Evolutionary conservation across 371 early-diverging fungal genomes (phyloP).

Genomic region (Rhizomucor pusillus): DNA sequence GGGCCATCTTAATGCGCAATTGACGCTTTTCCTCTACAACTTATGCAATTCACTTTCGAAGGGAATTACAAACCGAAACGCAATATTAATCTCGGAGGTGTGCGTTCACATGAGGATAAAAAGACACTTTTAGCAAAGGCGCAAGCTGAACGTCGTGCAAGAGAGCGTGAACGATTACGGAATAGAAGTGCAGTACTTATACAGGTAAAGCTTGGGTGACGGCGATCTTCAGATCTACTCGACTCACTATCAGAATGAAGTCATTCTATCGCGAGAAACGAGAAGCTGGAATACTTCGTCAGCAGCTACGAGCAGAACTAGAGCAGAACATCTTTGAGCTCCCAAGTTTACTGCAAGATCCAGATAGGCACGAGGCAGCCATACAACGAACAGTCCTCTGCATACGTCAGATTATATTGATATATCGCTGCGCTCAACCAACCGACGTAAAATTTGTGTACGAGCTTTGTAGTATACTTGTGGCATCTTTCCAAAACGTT

Average conservation of each 20-base stretch:
- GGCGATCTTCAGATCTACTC: background rate
- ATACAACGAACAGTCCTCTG: background rate
- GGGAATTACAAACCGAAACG: conserved; percentile 70
- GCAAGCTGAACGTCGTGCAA: conserved; percentile 68
- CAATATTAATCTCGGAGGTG: conserved; percentile 82
- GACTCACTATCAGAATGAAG: conserved; percentile 13
- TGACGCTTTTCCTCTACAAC: background rate
- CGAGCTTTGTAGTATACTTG: conserved; percentile 2
- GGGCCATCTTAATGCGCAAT: too few species aligned
- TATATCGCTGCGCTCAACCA: background rate
- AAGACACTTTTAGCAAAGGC: conserved; percentile 67
- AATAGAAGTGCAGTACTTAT: conserved; percentile 59
- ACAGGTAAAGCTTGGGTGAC: conserved; percentile 48
- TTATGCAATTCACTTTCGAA: conserved; percentile 64
- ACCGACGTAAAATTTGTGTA: background rate
- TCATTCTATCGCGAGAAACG: conserved; percentile 39
- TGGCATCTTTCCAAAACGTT: background rate
- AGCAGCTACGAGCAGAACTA: conserved; percentile 7
- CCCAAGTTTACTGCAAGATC: background rate
- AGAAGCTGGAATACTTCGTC: conserved; percentile 18
- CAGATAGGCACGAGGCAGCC: background rate
- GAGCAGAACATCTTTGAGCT: conserved; percentile 1
- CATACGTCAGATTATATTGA: conserved; percentile 4
- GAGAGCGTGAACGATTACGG: conserved; percentile 71
- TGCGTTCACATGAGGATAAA: conserved; percentile 59